Evolutionary conservation across 192 early-diverging fungal genomes (phyloP).

Genomic region (Rhizophagus prolifer): DNA sequence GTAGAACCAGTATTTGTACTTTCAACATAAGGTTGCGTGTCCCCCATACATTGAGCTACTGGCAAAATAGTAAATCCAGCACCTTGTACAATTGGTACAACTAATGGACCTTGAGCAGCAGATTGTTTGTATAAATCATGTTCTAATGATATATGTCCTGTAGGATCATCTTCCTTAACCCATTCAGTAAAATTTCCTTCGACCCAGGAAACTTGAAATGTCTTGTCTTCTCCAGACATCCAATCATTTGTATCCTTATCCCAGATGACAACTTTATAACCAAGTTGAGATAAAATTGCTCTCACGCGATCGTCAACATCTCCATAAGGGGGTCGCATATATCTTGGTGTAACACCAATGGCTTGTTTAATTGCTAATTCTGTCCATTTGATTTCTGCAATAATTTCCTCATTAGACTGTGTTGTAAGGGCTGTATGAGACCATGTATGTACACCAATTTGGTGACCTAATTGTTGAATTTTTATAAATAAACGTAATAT

Average conservation of each 20-base stretch:
- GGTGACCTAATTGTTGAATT: constrained; percentile 44
- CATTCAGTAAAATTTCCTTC: constrained; percentile 23
- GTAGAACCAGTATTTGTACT: neutral
- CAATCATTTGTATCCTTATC: constrained; percentile 37
- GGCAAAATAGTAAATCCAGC: neutral
- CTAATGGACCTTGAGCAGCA: neutral
- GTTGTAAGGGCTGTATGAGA: constrained; percentile 53
- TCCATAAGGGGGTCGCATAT: constrained; percentile 65
- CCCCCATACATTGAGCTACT: neutral
- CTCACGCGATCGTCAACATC: constrained; percentile 76
- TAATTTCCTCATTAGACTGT: constrained; percentile 44
- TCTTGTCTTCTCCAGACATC: neutral
- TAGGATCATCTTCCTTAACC: constrained; percentile 22
- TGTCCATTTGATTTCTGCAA: constrained; percentile 59
- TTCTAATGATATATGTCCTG: constrained; percentile 39
- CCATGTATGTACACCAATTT: constrained; percentile 67
- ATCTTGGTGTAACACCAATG: constrained; percentile 55
- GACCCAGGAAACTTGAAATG: neutral
- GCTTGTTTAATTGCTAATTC: constrained; percentile 54
- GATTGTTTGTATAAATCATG: neutral
- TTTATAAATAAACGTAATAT: constrained; percentile 11
- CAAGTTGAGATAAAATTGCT: constrained; percentile 59
- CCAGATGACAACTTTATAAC: constrained; percentile 38
- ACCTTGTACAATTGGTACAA: constrained; percentile 1
- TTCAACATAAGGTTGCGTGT: neutral